phyloP scores from a whole-genome alignment of 371 early-diverging fungal species.

The Syncephalastrum racemosum region DNA sequence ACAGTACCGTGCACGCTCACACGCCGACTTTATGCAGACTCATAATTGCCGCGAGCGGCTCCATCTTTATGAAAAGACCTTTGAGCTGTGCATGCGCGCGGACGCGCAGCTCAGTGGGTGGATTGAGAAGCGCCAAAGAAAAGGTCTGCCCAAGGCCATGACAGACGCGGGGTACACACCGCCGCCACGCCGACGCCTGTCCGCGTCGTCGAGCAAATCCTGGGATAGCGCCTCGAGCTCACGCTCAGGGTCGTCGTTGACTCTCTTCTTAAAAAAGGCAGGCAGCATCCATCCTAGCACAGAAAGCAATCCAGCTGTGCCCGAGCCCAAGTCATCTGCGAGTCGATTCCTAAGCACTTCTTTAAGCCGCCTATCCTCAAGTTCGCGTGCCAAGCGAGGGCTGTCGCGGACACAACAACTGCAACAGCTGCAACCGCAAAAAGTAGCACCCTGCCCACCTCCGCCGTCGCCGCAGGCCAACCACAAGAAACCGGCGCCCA shows the following conservation, averaged over 20 bases:
- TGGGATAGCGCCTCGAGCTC: not conserved
- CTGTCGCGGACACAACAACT: too few relatives aligned
- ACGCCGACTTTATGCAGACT: constrained; percentile 40
- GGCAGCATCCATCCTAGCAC: constrained; percentile 3
- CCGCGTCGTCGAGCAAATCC: not conserved
- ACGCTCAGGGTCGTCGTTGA: not conserved
- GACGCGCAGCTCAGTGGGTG: constrained; percentile 30
- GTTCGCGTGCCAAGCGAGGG: too few relatives aligned
- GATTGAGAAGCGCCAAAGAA: constrained; percentile 18
- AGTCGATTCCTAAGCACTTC: constrained; percentile 15
- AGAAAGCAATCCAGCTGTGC: not conserved
- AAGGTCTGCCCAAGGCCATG: constrained; percentile 27
- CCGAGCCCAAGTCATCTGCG: constrained; percentile 8
- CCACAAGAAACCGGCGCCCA: too few relatives aligned
- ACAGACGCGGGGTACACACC: constrained; percentile 16
- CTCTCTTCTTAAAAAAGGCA: constrained; percentile 12
- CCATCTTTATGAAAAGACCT: constrained; percentile 35
- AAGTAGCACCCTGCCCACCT: too few relatives aligned
- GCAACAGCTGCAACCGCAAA: too few relatives aligned
- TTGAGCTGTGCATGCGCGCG: constrained; percentile 33
- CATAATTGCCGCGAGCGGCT: constrained; percentile 31
- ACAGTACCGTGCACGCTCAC: constrained; percentile 29
- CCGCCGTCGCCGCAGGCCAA: too few relatives aligned
- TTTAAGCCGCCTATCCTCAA: constrained; percentile 7
- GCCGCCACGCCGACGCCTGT: not conserved